These are phyloP conservation scores for Lunasporangiospora selenospora DNA, from an alignment of 192 early-diverging fungal species.

Conservation along the genomic window DNA sequence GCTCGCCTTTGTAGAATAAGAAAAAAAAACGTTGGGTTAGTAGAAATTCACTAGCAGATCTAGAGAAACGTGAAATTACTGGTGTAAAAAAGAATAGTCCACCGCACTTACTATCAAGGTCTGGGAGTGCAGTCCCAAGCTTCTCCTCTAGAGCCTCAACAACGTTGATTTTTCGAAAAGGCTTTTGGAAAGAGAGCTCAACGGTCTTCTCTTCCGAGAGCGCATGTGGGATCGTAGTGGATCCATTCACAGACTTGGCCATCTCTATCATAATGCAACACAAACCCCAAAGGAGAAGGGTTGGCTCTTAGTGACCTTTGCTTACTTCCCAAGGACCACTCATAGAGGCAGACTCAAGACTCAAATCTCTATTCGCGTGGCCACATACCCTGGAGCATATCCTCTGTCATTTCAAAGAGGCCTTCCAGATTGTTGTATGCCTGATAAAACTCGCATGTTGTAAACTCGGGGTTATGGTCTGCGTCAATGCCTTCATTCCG, in stretches of 20 bases:
- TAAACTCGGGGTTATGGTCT: slow-evolving; percentile 91
- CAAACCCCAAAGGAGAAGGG: neutral
- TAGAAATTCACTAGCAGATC: neutral
- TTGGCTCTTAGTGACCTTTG: too few relatives aligned
- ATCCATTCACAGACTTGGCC: slow-evolving; percentile 40
- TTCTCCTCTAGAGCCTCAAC: slow-evolving; percentile 52
- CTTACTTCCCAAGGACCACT: too few relatives aligned
- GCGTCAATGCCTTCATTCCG: slow-evolving; percentile 91
- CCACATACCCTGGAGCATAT: slow-evolving; percentile 57
- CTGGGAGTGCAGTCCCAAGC: slow-evolving; percentile 48
- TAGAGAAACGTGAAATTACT: too few relatives aligned
- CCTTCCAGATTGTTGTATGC: slow-evolving; percentile 76
- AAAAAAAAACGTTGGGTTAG: neutral
- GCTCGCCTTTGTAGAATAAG: slow-evolving; percentile 21
- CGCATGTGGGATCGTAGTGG: slow-evolving; percentile 5
- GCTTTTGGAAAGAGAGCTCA: slow-evolving; percentile 55
- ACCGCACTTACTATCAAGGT: slow-evolving; percentile 40
- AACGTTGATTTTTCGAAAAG: slow-evolving; percentile 67
- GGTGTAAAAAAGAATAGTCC: too few relatives aligned
- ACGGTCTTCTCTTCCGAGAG: slow-evolving; percentile 20
- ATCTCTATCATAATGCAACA: slow-evolving; percentile 31
- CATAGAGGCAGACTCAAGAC: too few relatives aligned
- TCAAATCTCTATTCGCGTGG: slow-evolving; percentile 11
- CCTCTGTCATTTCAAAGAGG: slow-evolving; percentile 74
- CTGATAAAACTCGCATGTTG: slow-evolving; percentile 90